Evolutionary conservation across 805 yeast genomes (phyloP).

Genomic region (Helenozyma baotianmanensis): DNA sequence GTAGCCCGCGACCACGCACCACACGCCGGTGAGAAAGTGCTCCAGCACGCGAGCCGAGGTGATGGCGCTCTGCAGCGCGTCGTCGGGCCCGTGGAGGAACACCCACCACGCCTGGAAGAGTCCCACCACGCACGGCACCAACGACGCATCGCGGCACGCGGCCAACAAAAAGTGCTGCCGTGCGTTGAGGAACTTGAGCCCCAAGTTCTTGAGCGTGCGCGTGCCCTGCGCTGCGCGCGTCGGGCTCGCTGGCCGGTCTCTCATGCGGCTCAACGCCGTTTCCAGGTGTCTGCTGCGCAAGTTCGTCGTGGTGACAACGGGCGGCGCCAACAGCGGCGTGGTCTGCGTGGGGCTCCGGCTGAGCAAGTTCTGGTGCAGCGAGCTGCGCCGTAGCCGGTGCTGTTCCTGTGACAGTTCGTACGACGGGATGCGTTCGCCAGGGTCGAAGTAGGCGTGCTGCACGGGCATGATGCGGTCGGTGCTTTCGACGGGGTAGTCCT

Average conservation of each 20-base stretch:
- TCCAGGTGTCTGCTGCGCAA: conserved; percentile 4
- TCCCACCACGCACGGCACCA: conserved; percentile 62
- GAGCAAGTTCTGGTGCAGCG: too few relatives aligned
- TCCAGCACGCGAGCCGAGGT: conserved; percentile 71
- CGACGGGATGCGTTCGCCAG: conserved; percentile 35
- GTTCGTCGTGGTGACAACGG: conserved; percentile 10
- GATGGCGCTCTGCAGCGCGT: conserved; percentile 17
- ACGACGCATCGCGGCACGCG: conserved; percentile 71
- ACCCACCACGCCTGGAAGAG: conserved; percentile 42
- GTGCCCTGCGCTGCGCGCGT: conserved; percentile 13
- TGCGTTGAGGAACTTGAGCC: conserved; percentile 68
- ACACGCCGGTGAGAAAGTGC: conserved; percentile 75
- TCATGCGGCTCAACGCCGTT: conserved; percentile 3
- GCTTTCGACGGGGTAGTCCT: conserved; percentile 6
- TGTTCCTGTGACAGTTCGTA: conserved; percentile 39
- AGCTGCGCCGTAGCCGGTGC: conserved; percentile 9
- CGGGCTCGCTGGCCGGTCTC: conserved; percentile 11
- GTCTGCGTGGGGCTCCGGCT: too few relatives aligned
- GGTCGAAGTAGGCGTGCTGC: conserved; percentile 19
- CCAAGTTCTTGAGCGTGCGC: conserved; percentile 47
- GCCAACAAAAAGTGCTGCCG: conserved; percentile 74
- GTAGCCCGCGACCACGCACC: conserved; percentile 89
- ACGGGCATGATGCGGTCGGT: conserved; percentile 12
- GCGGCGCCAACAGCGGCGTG: conserved; percentile 3
- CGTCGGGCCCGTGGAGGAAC: conserved; percentile 22